Evolutionary conservation across 805 yeast species (phyloP).

Genomic region (Candida sithepensis): DNA sequence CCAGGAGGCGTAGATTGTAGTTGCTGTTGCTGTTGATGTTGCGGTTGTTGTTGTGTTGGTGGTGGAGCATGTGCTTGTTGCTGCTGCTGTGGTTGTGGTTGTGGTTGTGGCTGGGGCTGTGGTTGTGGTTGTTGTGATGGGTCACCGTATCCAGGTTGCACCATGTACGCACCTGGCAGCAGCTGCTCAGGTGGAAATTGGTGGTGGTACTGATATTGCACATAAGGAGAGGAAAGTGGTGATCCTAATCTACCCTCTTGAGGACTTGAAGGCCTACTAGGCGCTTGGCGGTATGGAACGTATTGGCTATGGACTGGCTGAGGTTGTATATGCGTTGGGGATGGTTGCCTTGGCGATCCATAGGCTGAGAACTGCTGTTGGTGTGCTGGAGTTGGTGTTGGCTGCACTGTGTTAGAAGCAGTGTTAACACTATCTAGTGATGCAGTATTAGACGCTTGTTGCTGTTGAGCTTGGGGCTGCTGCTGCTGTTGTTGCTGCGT

Average conservation of each 20-base stretch:
- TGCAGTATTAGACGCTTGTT: constrained; percentile 34
- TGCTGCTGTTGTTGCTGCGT: constrained; percentile 43
- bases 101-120: constrained; percentile 2
- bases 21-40: neutral
- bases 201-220: constrained; percentile 4
- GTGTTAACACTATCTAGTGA: neutral
- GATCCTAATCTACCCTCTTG: constrained; percentile 4
- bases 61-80: neutral
- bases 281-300: neutral
- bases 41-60: neutral
- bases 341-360: neutral
- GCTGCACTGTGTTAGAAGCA: neutral
- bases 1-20: neutral
- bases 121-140: constrained; percentile 6
- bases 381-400: neutral
- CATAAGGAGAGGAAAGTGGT: constrained; percentile 6
- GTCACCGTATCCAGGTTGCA: neutral
- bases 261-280: constrained; percentile 1
- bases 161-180: neutral
- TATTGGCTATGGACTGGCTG: neutral
- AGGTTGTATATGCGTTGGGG: neutral
- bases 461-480: constrained; percentile 29
- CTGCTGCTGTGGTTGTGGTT: constrained; percentile 1
- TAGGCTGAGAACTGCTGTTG: neutral
- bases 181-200: constrained; percentile 3